Conservation (phyloP, 2,329 filamentous ascomycete genomes). For the Ophiocordyceps robertsii region DNA sequence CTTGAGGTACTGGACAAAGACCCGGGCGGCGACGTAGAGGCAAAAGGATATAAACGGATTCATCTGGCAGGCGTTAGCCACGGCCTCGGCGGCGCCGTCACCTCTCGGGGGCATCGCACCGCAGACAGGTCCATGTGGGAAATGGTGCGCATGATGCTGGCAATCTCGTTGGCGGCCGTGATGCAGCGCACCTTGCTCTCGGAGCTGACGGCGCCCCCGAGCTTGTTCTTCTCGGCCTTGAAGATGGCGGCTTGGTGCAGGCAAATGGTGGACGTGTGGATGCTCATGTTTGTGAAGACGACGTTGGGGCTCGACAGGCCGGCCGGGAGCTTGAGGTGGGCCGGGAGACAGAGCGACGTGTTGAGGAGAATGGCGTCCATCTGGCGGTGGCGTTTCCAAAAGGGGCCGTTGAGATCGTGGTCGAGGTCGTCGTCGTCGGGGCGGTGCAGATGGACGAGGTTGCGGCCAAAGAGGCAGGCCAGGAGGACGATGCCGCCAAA, state of each 20-base stretch:
- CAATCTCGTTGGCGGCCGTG: slow-evolving; percentile 84
- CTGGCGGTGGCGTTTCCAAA: slow-evolving; percentile 85
- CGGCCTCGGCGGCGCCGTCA: not conserved
- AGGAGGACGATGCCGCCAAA: slow-evolving; percentile 73
- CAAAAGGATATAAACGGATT: slow-evolving; percentile 94
- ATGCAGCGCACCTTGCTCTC: slow-evolving; percentile 92
- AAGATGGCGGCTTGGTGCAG: slow-evolving; percentile 97
- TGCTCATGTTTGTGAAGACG: slow-evolving; percentile 91
- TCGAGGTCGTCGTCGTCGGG: slow-evolving; percentile 71
- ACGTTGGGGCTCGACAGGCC: slow-evolving; percentile 71
- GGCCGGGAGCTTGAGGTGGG: slow-evolving; percentile 62
- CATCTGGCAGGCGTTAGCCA: slow-evolving; percentile 43
- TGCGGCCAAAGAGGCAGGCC: slow-evolving; percentile 82
- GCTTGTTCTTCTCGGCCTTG: slow-evolving; percentile 81
- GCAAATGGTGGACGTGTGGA: slow-evolving; percentile 92
- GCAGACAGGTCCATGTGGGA: slow-evolving; percentile 75
- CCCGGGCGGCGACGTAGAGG: slow-evolving; percentile 85
- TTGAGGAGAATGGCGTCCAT: slow-evolving; percentile 87
- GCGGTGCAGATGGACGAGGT: slow-evolving; percentile 81
- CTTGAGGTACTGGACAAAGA: slow-evolving; percentile 95
- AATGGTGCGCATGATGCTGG: slow-evolving; percentile 89
- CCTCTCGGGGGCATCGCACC: slow-evolving; percentile 36
- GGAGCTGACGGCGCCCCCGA: slow-evolving; percentile 63
- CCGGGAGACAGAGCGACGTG: slow-evolving; percentile 71
- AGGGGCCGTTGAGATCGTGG: slow-evolving; percentile 78